A percentile compares a stretch with the other conserved stretches of the same genome.
These are phyloP conservation scores for Tulasnella sp. DNA, from an alignment of 768 basidiomycete species.

Conservation along the genomic window DNA sequence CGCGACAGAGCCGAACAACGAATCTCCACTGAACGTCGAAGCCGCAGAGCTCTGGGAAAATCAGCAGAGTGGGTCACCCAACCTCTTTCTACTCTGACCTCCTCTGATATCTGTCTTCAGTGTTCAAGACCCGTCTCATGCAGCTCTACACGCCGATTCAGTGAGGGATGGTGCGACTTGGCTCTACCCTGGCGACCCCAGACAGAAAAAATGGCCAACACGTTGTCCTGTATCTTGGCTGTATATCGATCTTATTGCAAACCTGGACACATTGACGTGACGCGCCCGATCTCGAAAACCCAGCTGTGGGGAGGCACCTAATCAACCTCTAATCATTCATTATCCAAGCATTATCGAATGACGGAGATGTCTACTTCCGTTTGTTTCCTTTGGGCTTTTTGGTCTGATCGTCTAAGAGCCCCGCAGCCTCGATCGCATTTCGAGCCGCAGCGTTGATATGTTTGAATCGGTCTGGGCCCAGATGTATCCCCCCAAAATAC, in stretches of 20 bases:
- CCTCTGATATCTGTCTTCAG: background rate
- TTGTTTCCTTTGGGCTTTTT: constrained; percentile 17
- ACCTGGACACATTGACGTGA: no score
- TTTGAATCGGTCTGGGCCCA: constrained; percentile 70
- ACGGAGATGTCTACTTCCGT: background rate
- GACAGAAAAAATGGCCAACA: background rate
- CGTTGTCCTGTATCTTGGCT: background rate
- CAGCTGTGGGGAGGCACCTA: no score
- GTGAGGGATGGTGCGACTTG: background rate
- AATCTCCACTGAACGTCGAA: constrained; percentile 83
- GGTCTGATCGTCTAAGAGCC: constrained; percentile 54
- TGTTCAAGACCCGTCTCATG: constrained; percentile 22
- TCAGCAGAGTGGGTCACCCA: constrained; percentile 24
- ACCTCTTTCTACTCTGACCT: background rate
- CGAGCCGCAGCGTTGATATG: constrained; percentile 96
- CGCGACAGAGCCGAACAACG: constrained; percentile 80
- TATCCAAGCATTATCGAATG: no score
- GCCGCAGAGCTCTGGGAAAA: constrained; percentile 78
- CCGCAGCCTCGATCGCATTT: constrained; percentile 82
- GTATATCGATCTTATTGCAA: background rate
- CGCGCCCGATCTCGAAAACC: no score
- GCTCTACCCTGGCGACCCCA: background rate
- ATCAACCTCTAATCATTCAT: no score
- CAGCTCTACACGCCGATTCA: constrained; percentile 25
- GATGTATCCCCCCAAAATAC: constrained; percentile 87